Base-by-base conservation (phyloP, 2,329 filamentous ascomycete species). In the Aureobasidium subglaciale region DNA sequence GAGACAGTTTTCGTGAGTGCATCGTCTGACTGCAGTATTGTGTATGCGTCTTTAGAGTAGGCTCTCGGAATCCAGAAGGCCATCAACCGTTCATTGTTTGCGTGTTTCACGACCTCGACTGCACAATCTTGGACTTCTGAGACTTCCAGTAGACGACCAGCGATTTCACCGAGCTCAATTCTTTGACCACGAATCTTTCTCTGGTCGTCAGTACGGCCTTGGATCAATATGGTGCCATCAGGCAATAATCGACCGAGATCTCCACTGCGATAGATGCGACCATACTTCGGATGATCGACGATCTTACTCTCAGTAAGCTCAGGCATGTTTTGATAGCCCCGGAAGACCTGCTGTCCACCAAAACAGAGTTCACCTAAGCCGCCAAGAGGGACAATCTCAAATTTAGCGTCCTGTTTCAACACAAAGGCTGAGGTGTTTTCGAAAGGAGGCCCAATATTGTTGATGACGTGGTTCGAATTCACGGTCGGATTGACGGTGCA, bases 301-400 rank as follows among this genome's bases (percentile, higher is more conserved):
- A 95, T 88, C 62, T 85, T 89, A 11, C 77, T 71, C 0, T 73
- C 68, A 0, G 86, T 89, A 37, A 88, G 70, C 3, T 79, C 75
- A 0, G 81, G 77, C 68, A 80, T 75, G 56, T 85, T 82, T 25
- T 93, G 75, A 64, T 92, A 95, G 1, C 88, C 89, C 35, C 79
- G 76, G 38, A 77, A 81, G 5, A 96, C 82, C 70, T 96, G 90
- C 46, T 88, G 82, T 10, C 90, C 91, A 13, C 89, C 90, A 67
- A 95, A 93, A 64, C 88, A 95, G 6, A 95, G 76, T 67, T 96
- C 90, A 10, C 91, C 91, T 15, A 89, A 74, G 59, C 82, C 86
- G 3, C 90, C 89, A 6, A 80, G 67, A 0, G 88, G 88, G 0
- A 90, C 72, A 1, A 82, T 64, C 0, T 78, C 68, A 4, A 83